Conservation (phyloP, 2,329 filamentous ascomycete species). For the Hortaea sp. region DNA sequence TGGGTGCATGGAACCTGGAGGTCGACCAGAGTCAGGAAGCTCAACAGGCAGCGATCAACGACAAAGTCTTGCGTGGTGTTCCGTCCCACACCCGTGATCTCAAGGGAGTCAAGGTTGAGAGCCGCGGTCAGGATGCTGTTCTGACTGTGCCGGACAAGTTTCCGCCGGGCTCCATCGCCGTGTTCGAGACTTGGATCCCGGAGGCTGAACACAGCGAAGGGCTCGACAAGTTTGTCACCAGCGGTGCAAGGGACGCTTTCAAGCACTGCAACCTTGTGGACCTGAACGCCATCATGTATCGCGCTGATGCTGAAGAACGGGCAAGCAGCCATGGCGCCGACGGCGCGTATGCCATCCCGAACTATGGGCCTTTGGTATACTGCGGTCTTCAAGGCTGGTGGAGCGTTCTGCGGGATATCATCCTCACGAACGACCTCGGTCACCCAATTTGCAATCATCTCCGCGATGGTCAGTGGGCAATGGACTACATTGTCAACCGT, state of each 20-base stretch:
- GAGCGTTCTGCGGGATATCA: constrained; percentile 77
- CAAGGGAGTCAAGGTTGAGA: constrained; percentile 61
- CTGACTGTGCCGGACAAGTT: constrained; percentile 76
- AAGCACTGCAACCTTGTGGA: constrained; percentile 64
- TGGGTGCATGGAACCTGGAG: constrained; percentile 88
- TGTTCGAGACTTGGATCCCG: constrained; percentile 95
- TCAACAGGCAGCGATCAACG: constrained; percentile 52
- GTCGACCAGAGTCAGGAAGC: constrained; percentile 69
- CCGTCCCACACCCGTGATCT: constrained; percentile 71
- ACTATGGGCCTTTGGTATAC: constrained; percentile 76
- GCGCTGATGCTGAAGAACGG: constrained; percentile 79
- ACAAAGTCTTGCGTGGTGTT: constrained; percentile 70
- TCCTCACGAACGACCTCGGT: constrained; percentile 80
- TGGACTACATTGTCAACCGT: constrained; percentile 76
- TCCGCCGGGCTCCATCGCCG: constrained; percentile 83
- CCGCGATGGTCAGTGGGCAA: constrained; percentile 79
- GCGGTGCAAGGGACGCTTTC: constrained; percentile 71
- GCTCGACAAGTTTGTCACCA: constrained; percentile 77
- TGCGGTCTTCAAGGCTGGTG: constrained; percentile 98
- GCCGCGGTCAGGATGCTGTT: constrained; percentile 61
- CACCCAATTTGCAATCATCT: constrained; percentile 92
- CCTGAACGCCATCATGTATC: constrained; percentile 84
- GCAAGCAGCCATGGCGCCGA: constrained; percentile 70
- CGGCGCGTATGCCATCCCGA: constrained; percentile 81
- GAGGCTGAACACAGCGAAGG: constrained; percentile 73